Conservation (phyloP, 768 basidiomycete species). For the Boletus barrowsii region DNA sequence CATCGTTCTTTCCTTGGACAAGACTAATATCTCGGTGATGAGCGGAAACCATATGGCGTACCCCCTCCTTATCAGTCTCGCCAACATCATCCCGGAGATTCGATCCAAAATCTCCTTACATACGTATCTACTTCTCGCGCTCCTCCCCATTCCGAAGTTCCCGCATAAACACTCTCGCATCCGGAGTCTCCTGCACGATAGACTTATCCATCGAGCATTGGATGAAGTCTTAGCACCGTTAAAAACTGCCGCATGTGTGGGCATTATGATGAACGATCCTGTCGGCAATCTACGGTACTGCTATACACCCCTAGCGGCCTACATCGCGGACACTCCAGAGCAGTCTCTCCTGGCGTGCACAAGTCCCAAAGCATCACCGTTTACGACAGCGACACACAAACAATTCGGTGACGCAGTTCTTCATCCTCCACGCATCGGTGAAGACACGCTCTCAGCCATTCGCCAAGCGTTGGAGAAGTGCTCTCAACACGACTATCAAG, state of each 20-base stretch:
- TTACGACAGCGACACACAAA: not conserved
- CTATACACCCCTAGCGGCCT: constrained; percentile 29
- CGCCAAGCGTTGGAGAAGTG: not conserved
- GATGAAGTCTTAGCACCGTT: constrained; percentile 25
- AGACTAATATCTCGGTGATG: too few relatives aligned
- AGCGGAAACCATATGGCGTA: too few relatives aligned
- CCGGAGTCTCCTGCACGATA: constrained; percentile 19
- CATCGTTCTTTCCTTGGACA: not conserved
- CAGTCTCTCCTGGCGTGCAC: not conserved
- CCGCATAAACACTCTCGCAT: not conserved
- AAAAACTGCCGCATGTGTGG: constrained; percentile 29
- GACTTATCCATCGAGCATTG: constrained; percentile 16
- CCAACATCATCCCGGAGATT: constrained; percentile 8
- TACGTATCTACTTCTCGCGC: not conserved
- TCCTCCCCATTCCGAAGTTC: constrained; percentile 8
- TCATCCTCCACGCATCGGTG: not conserved
- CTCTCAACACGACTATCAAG: not conserved
- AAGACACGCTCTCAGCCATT: not conserved
- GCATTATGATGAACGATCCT: constrained; percentile 30
- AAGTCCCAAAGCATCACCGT: not conserved
- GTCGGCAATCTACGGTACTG: constrained; percentile 15
- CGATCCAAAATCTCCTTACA: constrained; percentile 13
- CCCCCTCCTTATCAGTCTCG: constrained; percentile 7
- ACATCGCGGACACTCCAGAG: constrained; percentile 35
- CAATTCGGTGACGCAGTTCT: not conserved